Evolutionary conservation across 768 basidiomycete species (phyloP).

Genomic region (Tephrocybe sp.): DNA sequence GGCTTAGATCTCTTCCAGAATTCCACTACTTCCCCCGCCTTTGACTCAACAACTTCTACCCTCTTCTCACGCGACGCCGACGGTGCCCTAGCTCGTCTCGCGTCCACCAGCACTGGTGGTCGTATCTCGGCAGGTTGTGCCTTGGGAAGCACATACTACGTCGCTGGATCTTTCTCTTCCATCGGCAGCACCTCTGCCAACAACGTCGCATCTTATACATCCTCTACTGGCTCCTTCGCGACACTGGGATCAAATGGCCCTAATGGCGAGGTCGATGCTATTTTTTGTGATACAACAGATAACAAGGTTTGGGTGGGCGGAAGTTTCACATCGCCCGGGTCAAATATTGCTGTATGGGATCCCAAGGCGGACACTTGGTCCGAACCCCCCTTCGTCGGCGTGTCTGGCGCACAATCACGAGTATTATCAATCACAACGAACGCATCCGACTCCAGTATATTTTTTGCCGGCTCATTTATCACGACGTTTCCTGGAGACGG

Average conservation of each 20-base stretch:
- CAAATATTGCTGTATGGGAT: slow-evolving; percentile 73
- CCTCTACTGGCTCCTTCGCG: slow-evolving; percentile 54
- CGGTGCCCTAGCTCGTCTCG: slow-evolving; percentile 68
- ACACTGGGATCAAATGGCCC: slow-evolving; percentile 67
- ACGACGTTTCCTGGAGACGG: slow-evolving; percentile 63
- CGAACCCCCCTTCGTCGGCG: slow-evolving; percentile 75
- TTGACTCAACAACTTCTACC: slow-evolving; percentile 71
- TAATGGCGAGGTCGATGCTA: slow-evolving; percentile 65
- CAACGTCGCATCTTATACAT: slow-evolving; percentile 78
- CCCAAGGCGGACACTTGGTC: slow-evolving; percentile 65
- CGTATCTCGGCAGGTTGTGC: slow-evolving; percentile 71
- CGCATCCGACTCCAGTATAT: slow-evolving; percentile 66
- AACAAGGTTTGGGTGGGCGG: slow-evolving; percentile 80
- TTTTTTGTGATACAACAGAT: slow-evolving; percentile 73
- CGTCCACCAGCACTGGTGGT: slow-evolving; percentile 79
- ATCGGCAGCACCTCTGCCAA: slow-evolving; percentile 54
- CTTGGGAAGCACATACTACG: slow-evolving; percentile 65
- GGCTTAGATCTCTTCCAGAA: slow-evolving; percentile 79
- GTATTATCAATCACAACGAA: slow-evolving; percentile 79
- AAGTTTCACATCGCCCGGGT: slow-evolving; percentile 62
- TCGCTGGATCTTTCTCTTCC: slow-evolving; percentile 83
- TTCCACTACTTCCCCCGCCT: slow-evolving; percentile 42
- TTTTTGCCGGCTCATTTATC: slow-evolving; percentile 88
- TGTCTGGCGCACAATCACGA: slow-evolving; percentile 64
- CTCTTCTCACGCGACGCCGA: slow-evolving; percentile 61